Evolutionary conservation across 306 rosid genomes (phyloP), one percentile per base, ranked within the genome.

Genomic region (Prunus dulcis): DNA sequence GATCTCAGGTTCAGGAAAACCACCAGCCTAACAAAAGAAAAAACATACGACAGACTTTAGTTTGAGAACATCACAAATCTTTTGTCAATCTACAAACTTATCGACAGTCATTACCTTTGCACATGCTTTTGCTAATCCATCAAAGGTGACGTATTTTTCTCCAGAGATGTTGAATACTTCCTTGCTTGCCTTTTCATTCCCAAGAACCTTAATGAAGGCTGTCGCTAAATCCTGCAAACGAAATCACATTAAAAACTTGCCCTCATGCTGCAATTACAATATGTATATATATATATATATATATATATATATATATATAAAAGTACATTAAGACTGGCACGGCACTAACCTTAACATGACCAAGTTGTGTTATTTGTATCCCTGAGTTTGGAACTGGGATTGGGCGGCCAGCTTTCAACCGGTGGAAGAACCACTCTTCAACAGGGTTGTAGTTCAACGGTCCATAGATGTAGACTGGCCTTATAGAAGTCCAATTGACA

Each of bases 361-460:
- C 98, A 9, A 95, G 98, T 80, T 92, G 97, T 34, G 98, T 90
- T 64, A 89, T 89, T 80, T 95, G 98, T 25, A 84, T 46, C 71
- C 98, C 98, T 2, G 97, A 88, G 87, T 86, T 84, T 23, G 97
- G 97, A 74, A 90, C 72, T n/a, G 97, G 98, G 83, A 95, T 95
- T 25, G 97, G 97, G 71, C 98, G 97, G 71, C 99, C 96, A 17
- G 97, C 97, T 86, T 92, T 95, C 89, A 95, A 82, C 68, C 97
- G 86, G 82, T 92, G 99, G 91, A 95, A 95, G 88, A 95, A 95
- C 99, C 99, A 92, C 81, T 95, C 99, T 80, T 95, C 99, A 30
- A 95, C 96, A 43, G 99, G 99, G 76, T 95, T 95, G 83, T 95
- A 95, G 78, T 95, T 95, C 86, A 95, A 79, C 51, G 99, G 97